Base-by-base conservation (phyloP, 192 early-diverging fungal species). In the Coemansia javaensis region DNA sequence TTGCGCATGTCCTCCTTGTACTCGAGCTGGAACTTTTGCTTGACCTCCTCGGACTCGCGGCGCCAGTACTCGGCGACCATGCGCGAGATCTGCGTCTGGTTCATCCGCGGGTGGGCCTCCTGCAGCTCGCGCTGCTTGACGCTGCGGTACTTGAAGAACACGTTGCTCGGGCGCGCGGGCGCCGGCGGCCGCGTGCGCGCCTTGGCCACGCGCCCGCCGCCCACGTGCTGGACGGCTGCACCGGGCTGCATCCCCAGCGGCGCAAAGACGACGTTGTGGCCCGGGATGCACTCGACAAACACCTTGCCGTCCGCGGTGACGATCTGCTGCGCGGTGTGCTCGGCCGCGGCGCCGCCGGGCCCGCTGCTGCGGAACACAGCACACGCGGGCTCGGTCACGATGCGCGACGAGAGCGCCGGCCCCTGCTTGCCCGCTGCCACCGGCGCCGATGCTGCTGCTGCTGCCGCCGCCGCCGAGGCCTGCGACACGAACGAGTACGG, bases 91-190 rank as follows among this genome's bases (percentile, higher is more conserved):
- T 63, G 49, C 4, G 70, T 77, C 25, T 79, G 69, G 48, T 68
- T 73, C 13, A 72, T 40, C n/a, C 72, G 67, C 1, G 73, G 74
- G 40, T 67, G 57, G 31, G 50, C 34, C 16, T 37, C 23, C 11
- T 61, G 53, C 3, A 79, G 42, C 34, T 67, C 70, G 11, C 63
- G 59, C 15, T 64, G 59, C 32, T 73, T 72, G 36, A 64, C 44
- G 25, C 63, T 67, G 18, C 77, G 68, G 55, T 79, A 79, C 48
- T 67, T 64, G 63, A 79, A 70, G 44, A 79, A 79, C 7, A 70
- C 60, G 53, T 79, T 79, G 47, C 61, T 63, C 1, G 77, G 77
- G 11, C 74, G 60, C 0, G 58, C 43, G 4, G 35, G 15, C 7
- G 50, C 31, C 2, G 40, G 12, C 1, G 22, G 17, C 15, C 50